Evolutionary conservation across 2,329 filamentous ascomycete genomes (phyloP), one percentile per base, ranked within the genome.

Genomic region (Didymella sp.): DNA sequence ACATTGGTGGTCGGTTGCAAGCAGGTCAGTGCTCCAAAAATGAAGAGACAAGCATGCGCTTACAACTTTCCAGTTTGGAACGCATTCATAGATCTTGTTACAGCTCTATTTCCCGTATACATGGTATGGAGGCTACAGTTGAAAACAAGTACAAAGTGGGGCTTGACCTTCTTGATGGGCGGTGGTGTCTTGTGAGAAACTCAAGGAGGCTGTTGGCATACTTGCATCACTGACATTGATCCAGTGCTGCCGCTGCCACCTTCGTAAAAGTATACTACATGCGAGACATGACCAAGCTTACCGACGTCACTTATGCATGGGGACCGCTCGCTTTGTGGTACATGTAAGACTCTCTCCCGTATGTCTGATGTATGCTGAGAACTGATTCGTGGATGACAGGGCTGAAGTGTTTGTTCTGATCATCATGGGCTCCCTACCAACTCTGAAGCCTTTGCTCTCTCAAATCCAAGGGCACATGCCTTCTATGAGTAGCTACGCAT

Each of bases 351-450:
- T 35, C 3, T 13, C 17, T 35, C n/a, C 28, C 11, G 15, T 11
- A 31, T 1, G 11, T 15, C 28, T 13, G 28, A 3, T 13, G 28
- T 4, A 31, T 13, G 15, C 12, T 13, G 11, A 31, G 11, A 31
- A 15, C 12, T 31, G 28, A 31, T 13, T 31, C 12, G 28, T 31
- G 11, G 12, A 31, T 2, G 2, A 37, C 24, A 52, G 22, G 38
- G 49, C 49, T 4, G 47, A 50, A 41, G 37, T 50, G 15, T 41
- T 38, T 17, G 47, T 50, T 30, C 35, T 74, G 51, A 70, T 75
- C 37, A 70, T 75, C 41, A 71, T 71, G 15, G 68, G 70, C 6
- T 75, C 73, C 58, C 73, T 76, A 28, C 73, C 73, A 7, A 74
- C 72, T 31, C 60, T 76, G 1, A 62, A 65, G 19, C 72, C 73